Evolutionary conservation across 192 early-diverging fungal species (phyloP).

Genomic region (Coemansia sp.): DNA sequence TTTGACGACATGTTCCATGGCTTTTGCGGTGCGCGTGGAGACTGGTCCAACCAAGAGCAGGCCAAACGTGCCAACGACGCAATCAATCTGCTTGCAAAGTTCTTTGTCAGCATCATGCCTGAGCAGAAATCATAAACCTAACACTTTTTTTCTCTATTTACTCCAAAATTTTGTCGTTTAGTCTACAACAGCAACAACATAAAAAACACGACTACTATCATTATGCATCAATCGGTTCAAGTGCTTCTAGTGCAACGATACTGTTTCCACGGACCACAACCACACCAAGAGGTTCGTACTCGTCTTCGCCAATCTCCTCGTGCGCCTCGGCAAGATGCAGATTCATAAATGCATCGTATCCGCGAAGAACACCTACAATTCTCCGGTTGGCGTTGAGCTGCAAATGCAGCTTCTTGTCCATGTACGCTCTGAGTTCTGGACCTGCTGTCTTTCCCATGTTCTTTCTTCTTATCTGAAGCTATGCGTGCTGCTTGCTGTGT

Average conservation of each 20-base stretch:
- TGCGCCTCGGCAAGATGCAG: constrained; percentile 90
- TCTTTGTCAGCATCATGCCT: constrained; percentile 39
- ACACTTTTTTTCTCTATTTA: not conserved
- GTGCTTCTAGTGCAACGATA: constrained; percentile 67
- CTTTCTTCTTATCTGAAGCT: not conserved
- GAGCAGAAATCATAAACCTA: constrained; percentile 4
- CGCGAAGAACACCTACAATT: constrained; percentile 93
- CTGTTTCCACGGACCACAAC: constrained; percentile 83
- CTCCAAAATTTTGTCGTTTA: not conserved
- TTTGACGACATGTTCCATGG: constrained; percentile 64
- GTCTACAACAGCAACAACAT: not conserved
- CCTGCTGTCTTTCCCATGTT: constrained; percentile 62
- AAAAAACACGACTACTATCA: not conserved
- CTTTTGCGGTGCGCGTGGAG: constrained; percentile 61
- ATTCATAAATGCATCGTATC: constrained; percentile 99
- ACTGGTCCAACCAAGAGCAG: constrained; percentile 50
- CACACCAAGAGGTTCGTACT: constrained; percentile 80
- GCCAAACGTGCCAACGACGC: constrained; percentile 58
- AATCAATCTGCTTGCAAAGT: constrained; percentile 55
- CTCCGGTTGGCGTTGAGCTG: constrained; percentile 89
- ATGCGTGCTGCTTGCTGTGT: not conserved
- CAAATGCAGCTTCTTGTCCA: constrained; percentile 93
- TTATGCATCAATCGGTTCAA: constrained; percentile 61
- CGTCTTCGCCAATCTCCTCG: constrained; percentile 72
- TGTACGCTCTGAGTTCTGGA: constrained; percentile 71